Conservation (phyloP, 2,329 filamentous ascomycete species). For the Penicillium palitans region DNA sequence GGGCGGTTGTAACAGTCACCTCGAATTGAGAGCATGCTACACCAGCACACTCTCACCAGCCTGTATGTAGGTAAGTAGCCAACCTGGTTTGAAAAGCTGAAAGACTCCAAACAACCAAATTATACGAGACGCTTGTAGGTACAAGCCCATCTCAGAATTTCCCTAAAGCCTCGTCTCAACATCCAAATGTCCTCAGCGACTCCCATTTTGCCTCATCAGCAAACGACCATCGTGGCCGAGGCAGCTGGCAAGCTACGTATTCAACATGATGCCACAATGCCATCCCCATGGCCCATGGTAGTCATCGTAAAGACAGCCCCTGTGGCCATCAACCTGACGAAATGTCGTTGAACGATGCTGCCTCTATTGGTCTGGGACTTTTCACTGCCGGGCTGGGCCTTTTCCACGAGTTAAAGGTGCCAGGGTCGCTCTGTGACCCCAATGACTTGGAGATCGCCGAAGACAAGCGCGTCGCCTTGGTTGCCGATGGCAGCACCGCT, state of each 20-base stretch:
- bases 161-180: not conserved
- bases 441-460: too few relatives aligned
- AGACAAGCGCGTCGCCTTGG: too few relatives aligned
- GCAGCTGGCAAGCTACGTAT: not conserved
- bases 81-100: not conserved
- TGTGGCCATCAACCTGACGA: not conserved
- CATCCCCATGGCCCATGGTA: not conserved
- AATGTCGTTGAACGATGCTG: too few relatives aligned
- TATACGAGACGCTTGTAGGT: not conserved
- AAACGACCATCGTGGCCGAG: not conserved
- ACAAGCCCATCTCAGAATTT: not conserved
- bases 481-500: too few relatives aligned
- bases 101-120: not conserved
- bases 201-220: not conserved
- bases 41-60: not conserved
- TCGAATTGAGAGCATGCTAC: too few relatives aligned
- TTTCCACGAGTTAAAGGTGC: too few relatives aligned
- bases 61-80: not conserved
- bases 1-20: too few relatives aligned
- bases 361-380: too few relatives aligned
- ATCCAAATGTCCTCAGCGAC: not conserved
- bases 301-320: not conserved
- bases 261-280: not conserved
- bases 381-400: too few relatives aligned
- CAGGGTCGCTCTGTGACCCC: too few relatives aligned